Base-by-base conservation (phyloP, 768 basidiomycete genomes). In the Amanita jacksonii region DNA sequence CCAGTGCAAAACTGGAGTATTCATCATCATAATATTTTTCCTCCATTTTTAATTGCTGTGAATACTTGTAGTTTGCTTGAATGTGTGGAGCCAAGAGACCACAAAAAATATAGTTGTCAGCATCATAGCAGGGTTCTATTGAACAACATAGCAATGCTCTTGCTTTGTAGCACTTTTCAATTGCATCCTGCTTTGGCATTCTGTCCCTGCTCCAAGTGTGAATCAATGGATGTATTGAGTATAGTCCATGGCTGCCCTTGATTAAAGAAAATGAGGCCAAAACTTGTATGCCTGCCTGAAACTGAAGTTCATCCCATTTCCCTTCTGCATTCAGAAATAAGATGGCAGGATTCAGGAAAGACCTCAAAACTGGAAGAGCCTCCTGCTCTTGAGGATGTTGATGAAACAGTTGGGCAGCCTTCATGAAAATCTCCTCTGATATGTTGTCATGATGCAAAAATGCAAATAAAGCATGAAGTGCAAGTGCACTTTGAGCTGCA, bases 361-460 rank as follows among this genome's bases (percentile, higher is more conserved):
- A 34, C 5, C 5, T 34, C 15, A n/a, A 34, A 5, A 6, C 6
- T 34, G 33, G 33, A n/a, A 34, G 16, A 16, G n/a, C 46, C 15
- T 5, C 32, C 12, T 1, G 35, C 15, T 13, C 20, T 24, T 15
- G 22, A 16, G 30, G 6, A 6, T 12, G 15, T 13, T 28, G 6
- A 6, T 25, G 24, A 6, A 15, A 24, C 32, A n/a, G 10, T 19
- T 47, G 32, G 6, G 50, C 41, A 30, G 52, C 52, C 20, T 23
- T 33, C 32, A 23, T 38, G 22, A 55, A 49, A 19, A 54, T 52
- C 4, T 43, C 38, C 24, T 48, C 41, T 18, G 20, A n/a, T 25
- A 54, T 50, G 35, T 48, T 46, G 7, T 44, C 45, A 44, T 54
- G 49, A 24, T 54, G 53, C 12, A 52, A 35, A 33, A 51, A 54